phyloP scores from a whole-genome alignment of 805 yeast genomes.

The Metschnikowia baotianmanensis region DNA sequence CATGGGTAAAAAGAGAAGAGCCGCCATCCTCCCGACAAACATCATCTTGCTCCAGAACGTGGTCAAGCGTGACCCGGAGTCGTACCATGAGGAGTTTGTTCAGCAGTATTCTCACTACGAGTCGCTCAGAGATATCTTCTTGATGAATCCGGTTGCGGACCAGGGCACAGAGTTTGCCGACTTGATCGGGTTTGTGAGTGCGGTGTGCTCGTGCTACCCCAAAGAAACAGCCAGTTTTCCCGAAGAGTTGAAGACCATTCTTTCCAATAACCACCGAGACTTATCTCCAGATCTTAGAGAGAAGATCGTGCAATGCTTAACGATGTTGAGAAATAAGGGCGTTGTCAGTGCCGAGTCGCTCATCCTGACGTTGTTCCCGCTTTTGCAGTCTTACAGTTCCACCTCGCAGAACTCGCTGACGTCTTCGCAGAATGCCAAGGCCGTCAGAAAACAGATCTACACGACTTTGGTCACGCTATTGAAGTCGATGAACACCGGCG shows the following conservation, averaged over 20 bases:
- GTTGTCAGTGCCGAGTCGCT: conserved; percentile 75
- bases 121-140: conserved; percentile 82
- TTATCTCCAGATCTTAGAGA: conserved; percentile 85
- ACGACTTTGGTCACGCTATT: conserved; percentile 72
- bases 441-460: conserved; percentile 79
- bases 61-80: conserved; percentile 90
- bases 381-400: conserved; percentile 62
- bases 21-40: conserved; percentile 90
- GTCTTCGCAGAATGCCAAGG: conserved; percentile 72
- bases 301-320: conserved; percentile 83
- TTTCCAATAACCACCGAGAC: conserved; percentile 74
- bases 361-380: conserved; percentile 85
- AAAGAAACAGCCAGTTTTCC: conserved; percentile 86
- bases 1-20: conserved; percentile 89
- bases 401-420: conserved; percentile 30
- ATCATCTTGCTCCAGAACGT: conserved; percentile 88
- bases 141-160: conserved; percentile 55
- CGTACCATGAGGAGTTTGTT: conserved; percentile 89
- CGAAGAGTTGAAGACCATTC: conserved; percentile 65
- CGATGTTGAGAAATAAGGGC: conserved; percentile 85
- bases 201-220: conserved; percentile 88
- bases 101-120: conserved; percentile 93
- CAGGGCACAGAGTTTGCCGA: conserved; percentile 63
- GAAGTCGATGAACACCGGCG: conserved; percentile 81
- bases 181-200: conserved; percentile 84